phyloP scores from a whole-genome alignment of 2,329 filamentous ascomycete species.

The Parastagonospora nodorum region DNA sequence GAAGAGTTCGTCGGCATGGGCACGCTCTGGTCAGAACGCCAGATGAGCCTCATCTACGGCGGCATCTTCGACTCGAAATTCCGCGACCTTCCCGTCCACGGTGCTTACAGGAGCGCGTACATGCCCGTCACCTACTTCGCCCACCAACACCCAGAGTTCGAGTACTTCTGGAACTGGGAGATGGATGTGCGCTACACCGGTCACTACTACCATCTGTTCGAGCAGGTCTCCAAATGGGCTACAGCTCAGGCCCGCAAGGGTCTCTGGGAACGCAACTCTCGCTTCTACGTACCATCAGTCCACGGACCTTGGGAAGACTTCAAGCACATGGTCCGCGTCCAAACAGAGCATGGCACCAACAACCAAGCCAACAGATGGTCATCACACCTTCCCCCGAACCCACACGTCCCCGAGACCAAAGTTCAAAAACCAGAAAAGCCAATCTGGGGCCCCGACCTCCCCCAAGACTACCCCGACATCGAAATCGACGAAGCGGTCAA shows the following conservation, averaged over 20 bases:
- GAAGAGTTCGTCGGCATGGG: conserved; percentile 58
- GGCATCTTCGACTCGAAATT: conserved; percentile 57
- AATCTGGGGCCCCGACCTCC: conserved; percentile 55
- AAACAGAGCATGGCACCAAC: conserved; percentile 61
- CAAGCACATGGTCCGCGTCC: conserved; percentile 65
- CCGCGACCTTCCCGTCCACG: conserved; percentile 69
- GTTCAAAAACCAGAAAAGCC: conserved; percentile 50
- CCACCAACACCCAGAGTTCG: conserved; percentile 84
- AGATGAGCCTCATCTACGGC: conserved; percentile 61
- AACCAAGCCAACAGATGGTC: conserved; percentile 52
- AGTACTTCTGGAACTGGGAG: conserved; percentile 94
- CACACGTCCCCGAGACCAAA: conserved; percentile 49
- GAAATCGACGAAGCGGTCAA: conserved; percentile 60
- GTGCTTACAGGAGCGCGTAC: conserved; percentile 73
- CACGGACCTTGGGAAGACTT: conserved; percentile 78
- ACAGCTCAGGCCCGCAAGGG: conserved; percentile 69
- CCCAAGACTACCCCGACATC: conserved; percentile 50
- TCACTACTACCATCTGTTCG: conserved; percentile 82
- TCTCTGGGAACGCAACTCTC: conserved; percentile 77
- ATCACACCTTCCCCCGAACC: conserved; percentile 46
- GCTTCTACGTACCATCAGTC: conserved; percentile 75
- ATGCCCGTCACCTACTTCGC: conserved; percentile 97
- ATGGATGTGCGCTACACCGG: conserved; percentile 91
- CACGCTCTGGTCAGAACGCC: conserved; percentile 58
- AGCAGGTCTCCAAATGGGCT: conserved; percentile 69